Evolutionary conservation across 2,329 filamentous ascomycete species (phyloP).

Genomic region (Bipolaris oryzae): DNA sequence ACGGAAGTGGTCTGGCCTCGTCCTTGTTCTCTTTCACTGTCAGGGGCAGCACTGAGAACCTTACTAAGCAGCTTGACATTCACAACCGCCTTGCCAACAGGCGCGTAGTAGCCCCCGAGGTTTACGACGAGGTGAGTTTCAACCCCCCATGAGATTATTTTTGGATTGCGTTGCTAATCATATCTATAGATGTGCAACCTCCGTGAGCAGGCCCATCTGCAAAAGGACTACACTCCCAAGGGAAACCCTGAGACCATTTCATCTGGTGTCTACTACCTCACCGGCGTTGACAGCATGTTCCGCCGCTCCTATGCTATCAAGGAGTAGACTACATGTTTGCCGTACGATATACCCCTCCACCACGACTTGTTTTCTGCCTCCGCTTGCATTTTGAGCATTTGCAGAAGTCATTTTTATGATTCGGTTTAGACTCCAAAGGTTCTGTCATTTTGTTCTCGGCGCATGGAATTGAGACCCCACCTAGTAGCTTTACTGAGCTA

Average conservation of each 20-base stretch:
- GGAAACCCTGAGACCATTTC: conserved; percentile 53
- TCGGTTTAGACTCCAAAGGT: conserved; percentile 36
- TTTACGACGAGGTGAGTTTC: conserved; percentile 54
- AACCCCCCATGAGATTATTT: conserved; percentile 17
- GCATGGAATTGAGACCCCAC: conserved; percentile 19
- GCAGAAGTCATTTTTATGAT: conserved; percentile 41
- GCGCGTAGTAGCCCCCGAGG: conserved; percentile 54
- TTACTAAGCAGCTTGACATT: conserved; percentile 56
- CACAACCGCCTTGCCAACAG: conserved; percentile 54
- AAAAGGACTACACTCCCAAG: conserved; percentile 56
- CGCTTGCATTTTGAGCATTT: conserved; percentile 45
- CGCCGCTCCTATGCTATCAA: conserved; percentile 57
- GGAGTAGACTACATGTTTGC: conserved; percentile 45
- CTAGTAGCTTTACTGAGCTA: conserved; percentile 3
- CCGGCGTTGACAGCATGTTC: conserved; percentile 59
- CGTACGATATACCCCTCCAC: conserved; percentile 6
- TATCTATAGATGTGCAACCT: conserved; percentile 57
- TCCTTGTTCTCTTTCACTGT: conserved; percentile 59
- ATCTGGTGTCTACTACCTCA: conserved; percentile 59
- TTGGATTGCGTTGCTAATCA: conserved; percentile 33
- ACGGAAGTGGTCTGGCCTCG: conserved; percentile 58
- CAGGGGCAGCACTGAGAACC: conserved; percentile 54
- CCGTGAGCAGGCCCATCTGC: conserved; percentile 57
- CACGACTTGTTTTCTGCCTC: conserved; percentile 33
- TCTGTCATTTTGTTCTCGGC: conserved; percentile 28